A percentile compares a stretch with the other conserved stretches of the same genome.
Conservation (phyloP, 768 basidiomycete species). For the Lactarius hengduanensis region DNA sequence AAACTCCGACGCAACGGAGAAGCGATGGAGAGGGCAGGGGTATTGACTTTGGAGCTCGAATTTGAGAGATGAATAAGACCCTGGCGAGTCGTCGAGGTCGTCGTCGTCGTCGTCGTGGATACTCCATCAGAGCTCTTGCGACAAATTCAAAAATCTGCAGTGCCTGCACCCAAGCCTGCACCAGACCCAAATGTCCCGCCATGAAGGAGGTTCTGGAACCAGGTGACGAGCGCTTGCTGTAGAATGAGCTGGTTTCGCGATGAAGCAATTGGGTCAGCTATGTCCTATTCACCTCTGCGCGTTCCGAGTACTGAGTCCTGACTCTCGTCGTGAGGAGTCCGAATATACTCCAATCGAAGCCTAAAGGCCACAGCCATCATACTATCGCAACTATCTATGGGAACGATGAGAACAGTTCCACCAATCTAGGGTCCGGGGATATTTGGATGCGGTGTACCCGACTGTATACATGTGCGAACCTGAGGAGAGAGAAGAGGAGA, state of each 20-base stretch:
- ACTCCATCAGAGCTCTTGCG: background rate
- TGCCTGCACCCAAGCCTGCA: background rate
- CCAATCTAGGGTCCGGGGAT: background rate
- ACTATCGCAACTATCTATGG: background rate
- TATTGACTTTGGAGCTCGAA: constrained; percentile 6
- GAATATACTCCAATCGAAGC: background rate
- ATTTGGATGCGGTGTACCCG: background rate
- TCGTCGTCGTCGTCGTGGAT: background rate
- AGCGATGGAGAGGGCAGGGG: background rate
- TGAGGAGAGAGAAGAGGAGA: background rate
- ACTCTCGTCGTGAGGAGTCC: background rate
- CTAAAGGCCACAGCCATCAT: background rate
- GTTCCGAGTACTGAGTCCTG: background rate
- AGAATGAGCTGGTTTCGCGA: background rate
- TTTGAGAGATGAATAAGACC: constrained; percentile 14
- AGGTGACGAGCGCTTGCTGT: background rate
- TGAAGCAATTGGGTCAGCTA: background rate
- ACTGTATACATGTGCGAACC: background rate
- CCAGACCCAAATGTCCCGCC: background rate
- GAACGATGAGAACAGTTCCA: background rate
- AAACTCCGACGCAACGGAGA: background rate
- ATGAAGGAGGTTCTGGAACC: background rate
- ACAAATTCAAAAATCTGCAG: background rate
- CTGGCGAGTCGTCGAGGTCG: background rate
- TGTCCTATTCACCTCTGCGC: background rate